phyloP scores from a whole-genome alignment of 768 basidiomycete genomes.

The Leucosporidium creatinivorum region DNA sequence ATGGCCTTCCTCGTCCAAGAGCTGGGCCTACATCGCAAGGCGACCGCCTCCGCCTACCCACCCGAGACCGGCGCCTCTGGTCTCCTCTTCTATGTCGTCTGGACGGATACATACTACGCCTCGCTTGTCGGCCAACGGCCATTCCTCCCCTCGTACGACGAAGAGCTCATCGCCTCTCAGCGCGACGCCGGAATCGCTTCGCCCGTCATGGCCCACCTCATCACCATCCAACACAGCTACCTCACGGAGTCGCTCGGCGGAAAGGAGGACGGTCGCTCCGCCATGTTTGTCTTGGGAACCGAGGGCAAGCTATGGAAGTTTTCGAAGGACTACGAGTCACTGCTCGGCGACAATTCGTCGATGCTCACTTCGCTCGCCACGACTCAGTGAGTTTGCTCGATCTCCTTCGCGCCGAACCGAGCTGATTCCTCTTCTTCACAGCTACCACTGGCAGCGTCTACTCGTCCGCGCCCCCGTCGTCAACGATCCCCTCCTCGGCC shows the following conservation, averaged over 20 bases:
- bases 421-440: neutral
- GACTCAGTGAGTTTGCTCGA: neutral
- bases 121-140: neutral
- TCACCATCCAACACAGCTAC: neutral
- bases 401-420: neutral
- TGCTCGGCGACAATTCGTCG: neutral
- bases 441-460: neutral
- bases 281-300: neutral
- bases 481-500: conserved; percentile 3
- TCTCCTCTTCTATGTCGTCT: neutral
- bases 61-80: neutral
- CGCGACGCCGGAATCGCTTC: conserved; percentile 1
- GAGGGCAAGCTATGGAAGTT: neutral
- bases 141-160: neutral
- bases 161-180: conserved; percentile 2
- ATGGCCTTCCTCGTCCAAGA: neutral
- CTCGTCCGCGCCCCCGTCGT: conserved; percentile 3
- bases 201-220: conserved; percentile 2
- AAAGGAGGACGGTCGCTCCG: neutral
- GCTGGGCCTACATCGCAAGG: conserved; percentile 2
- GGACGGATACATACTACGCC: neutral
- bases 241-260: neutral
- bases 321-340: neutral
- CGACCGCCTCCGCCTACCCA: neutral
- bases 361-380: neutral